Evolutionary conservation across 306 rosid genomes (phyloP), one percentile per base, ranked within the genome.

Genomic region (Echinosophora koreensis): DNA sequence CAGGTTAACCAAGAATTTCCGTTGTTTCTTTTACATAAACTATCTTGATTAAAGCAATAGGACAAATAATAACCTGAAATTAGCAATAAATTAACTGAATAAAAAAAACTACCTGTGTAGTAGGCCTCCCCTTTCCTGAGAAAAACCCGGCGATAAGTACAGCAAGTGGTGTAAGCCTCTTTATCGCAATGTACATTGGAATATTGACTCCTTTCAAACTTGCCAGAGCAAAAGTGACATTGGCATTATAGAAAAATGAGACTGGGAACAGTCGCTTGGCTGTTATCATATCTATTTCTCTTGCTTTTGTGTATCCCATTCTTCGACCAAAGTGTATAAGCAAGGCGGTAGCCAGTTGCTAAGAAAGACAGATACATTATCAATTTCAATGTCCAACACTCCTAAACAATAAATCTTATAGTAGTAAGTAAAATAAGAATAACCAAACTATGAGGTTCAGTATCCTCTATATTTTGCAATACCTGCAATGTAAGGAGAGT

Each of bases 111-210:
- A 76, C 84, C 97, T 96, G 96, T 49, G 52, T 28, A 28, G 98
- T 71, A 39, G 96, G 99, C 69, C 84, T 92, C 78, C 88, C 89
- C 77, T 92, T 96, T 77, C 98, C 98, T 0, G 83, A 60, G 88
- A 86, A 87, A 85, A 59, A 87, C 55, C 98, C 98, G 35, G 93
- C 89, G 0, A 96, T 35, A 42, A 96, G 90, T 38, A 96, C 99
- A 18, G 99, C 94, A 62, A 96, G 99, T 0, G 98, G 99, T 28
- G 99, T 96, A 83, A 96, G 96, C 84, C 99, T 91, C 88, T 92
- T 96, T 42, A 96, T 96, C 4, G 99, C 98, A 74, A 96, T 96
- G 60, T 95, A 95, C 99, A 95, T 95, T 3, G 99, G 97, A 70
- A 95, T 95, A 72, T 96, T 92, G 42, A 96, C 96, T 77, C 99